Evolutionary conservation across 148 eudicot genomes (phyloP).

Genomic region (Nepenthes gracilis): DNA sequence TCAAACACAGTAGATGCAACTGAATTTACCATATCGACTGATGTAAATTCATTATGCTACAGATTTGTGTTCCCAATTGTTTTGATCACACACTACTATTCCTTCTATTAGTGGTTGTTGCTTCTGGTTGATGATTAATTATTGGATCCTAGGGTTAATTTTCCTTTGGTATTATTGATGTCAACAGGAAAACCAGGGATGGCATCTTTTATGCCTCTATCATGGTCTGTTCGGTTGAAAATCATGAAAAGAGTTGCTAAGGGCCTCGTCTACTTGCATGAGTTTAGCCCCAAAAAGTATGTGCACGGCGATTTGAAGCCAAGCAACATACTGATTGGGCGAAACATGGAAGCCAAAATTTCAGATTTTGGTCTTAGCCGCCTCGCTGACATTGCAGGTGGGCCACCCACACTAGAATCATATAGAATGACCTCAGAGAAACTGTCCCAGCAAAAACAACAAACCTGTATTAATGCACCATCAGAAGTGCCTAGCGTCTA

Average conservation of each 20-base stretch:
- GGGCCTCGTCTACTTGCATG: slow-evolving; percentile 83
- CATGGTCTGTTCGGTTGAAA: slow-evolving; percentile 62
- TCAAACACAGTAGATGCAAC: no score
- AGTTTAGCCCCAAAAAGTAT: slow-evolving; percentile 84
- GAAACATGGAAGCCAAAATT: slow-evolving; percentile 74
- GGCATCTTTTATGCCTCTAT: slow-evolving; percentile 47
- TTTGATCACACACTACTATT: neutral
- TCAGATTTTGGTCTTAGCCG: slow-evolving; percentile 91
- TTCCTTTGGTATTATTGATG: slow-evolving; percentile 8
- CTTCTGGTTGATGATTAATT: neutral
- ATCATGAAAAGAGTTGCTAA: slow-evolving; percentile 76
- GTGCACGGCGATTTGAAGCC: slow-evolving; percentile 97
- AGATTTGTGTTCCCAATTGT: neutral
- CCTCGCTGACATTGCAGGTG: slow-evolving; percentile 80
- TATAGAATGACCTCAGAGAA: slow-evolving; percentile 53
- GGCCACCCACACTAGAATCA: slow-evolving; percentile 58
- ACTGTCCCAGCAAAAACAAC: slow-evolving; percentile 38
- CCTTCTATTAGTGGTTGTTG: no score
- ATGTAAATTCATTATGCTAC: slow-evolving; percentile 4
- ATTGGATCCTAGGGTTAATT: neutral
- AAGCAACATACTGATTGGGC: slow-evolving; percentile 61
- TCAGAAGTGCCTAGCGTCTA: slow-evolving; percentile 40
- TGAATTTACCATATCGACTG: neutral
- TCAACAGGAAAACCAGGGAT: slow-evolving; percentile 67
- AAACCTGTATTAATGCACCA: slow-evolving; percentile 27